phyloP scores from a whole-genome alignment of 106 monocot genomes.

The Dendrobium chrysotoxum region DNA sequence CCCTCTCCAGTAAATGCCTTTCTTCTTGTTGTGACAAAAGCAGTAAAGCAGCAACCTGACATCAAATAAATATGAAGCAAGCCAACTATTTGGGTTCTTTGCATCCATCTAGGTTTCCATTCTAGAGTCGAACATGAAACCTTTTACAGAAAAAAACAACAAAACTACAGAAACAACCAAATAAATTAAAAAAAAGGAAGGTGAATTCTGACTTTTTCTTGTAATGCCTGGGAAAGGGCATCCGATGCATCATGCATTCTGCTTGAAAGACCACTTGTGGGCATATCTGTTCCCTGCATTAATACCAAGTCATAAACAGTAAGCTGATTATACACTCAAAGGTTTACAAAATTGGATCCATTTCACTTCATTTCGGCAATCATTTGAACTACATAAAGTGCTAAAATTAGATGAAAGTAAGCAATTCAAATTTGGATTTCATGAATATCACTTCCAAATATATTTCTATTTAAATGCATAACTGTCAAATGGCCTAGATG shows the following conservation, averaged over 20 bases:
- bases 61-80: constrained; percentile 9
- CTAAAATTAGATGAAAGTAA: neutral
- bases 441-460: neutral
- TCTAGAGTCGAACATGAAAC: neutral
- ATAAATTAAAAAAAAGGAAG: neutral
- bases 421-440: neutral
- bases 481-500: neutral
- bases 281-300: constrained; percentile 22
- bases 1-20: constrained; percentile 73
- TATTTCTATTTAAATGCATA: neutral
- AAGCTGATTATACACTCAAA: neutral
- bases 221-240: constrained; percentile 68
- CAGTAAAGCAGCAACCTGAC: constrained; percentile 69
- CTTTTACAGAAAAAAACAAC: neutral
- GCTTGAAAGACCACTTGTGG: constrained; percentile 8
- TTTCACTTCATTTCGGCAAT: neutral
- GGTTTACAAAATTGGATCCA: neutral
- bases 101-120: neutral
- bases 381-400: neutral
- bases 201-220: constrained; percentile 66
- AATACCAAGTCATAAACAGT: neutral
- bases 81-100: neutral
- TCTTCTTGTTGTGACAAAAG: constrained; percentile 97
- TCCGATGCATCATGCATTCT: constrained; percentile 36
- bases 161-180: constrained; percentile 1